Base-by-base conservation (phyloP, 768 basidiomycete species). In the Cyathus striatus region DNA sequence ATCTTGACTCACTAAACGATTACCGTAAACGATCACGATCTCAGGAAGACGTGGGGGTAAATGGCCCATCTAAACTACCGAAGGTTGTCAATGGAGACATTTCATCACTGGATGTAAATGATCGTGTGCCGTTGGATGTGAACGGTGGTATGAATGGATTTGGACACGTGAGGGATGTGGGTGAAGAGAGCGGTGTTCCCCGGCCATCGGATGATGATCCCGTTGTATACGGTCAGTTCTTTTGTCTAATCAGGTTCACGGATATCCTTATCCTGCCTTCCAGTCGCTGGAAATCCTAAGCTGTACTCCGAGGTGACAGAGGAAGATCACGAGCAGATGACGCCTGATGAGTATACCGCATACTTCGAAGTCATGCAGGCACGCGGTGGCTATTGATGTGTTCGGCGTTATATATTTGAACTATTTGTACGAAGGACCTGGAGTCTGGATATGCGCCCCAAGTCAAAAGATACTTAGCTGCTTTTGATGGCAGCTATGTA, bases 281-380 rank as follows among this genome's bases (percentile, higher is more conserved):
- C 49, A 90, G 92, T 97, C 20, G 83, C 83, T 46, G 91, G 92
- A 12, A 65, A 71, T 30, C 72, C 79, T 16, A 81, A 88, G 52
- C 73, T 78, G 5, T 85, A 88, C 53, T 87, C 83, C 3, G 72
- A 83, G 48, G 79, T 98, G 33, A 94, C 89, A 2, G 93, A 96
- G 53, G 94, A 92, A 50, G 86, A 94, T 57, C 86, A 92, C 54
- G 93, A 92, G 37, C 57, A 83, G 52, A 96, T 96, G 93, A 90
- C 89, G 3, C 83, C 89, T 2, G 93, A 94, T 43, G 93, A 96
- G 62, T 95, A 95, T 57, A 81, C 83, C 23, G 79, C 79, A 24
- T 91, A 78, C 64, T 90, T 83, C 56, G 79, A 86, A 51, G 69
- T 89, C 47, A 68, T 81, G 57, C 77, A 79, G 61, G 67, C 72